Percentiles rank a stretch among this genome's conserved stretches.
Evolutionary conservation across 352 stramenopile genomes (phyloP).

Genomic region (Phytophthora colocasiae): DNA sequence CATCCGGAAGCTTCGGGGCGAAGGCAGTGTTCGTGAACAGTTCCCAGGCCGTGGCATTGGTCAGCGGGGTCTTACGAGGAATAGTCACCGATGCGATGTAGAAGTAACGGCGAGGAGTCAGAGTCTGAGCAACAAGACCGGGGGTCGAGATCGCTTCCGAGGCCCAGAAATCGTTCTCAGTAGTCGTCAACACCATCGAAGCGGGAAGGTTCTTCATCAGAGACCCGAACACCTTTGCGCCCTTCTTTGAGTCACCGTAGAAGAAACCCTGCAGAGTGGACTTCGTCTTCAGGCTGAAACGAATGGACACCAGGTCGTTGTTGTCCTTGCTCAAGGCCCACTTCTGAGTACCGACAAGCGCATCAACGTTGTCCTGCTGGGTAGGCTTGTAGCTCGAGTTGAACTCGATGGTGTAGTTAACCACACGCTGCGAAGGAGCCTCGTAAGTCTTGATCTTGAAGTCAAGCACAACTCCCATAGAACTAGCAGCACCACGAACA

Average conservation of each 20-base stretch:
- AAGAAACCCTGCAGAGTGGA: conserved; percentile 27
- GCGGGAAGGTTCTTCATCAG: conserved; percentile 26
- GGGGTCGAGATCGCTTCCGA: conserved; percentile 28
- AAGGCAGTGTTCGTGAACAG: conserved; percentile 28
- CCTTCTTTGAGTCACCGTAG: conserved; percentile 13
- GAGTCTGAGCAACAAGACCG: conserved; percentile 22
- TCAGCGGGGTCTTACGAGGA: conserved; percentile 17
- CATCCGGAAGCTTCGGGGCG: conserved; percentile 26
- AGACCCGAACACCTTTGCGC: conserved; percentile 15
- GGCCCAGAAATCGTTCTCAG: conserved; percentile 25
- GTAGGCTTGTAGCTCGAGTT: conserved; percentile 24
- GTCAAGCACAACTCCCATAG: conserved; percentile 24
- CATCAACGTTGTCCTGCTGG: conserved; percentile 33
- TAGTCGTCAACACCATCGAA: conserved; percentile 28
- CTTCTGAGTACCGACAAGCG: conserved; percentile 30
- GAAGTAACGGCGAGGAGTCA: conserved; percentile 33
- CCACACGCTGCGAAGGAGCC: conserved; percentile 21
- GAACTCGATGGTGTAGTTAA: conserved; percentile 34
- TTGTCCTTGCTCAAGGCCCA: conserved; percentile 35
- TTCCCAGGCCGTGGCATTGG: conserved; percentile 27
- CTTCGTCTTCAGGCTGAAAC: conserved; percentile 30
- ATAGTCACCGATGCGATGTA: conserved; percentile 41
- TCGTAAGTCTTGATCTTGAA: conserved; percentile 33
- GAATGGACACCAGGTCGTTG: conserved; percentile 36
- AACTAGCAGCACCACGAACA: background rate